These are phyloP conservation scores for Jamesozyma lodderae DNA, from an alignment of 805 yeast species.

Conservation along the genomic window DNA sequence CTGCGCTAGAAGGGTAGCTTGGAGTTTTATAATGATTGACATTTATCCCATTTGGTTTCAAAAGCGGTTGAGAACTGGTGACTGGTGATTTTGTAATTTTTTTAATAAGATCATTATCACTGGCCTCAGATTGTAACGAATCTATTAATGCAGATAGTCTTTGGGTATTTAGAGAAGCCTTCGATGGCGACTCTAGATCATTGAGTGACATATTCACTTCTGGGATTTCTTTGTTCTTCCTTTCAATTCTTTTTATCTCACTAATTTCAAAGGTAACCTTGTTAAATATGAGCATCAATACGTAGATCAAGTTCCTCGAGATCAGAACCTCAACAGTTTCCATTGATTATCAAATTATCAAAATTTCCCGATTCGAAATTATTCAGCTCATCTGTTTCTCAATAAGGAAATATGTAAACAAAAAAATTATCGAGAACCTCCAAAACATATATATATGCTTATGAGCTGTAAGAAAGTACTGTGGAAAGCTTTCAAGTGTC, in stretches of 20 bases:
- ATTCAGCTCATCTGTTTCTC: neutral
- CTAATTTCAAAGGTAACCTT: too few relatives aligned
- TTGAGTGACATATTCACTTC: constrained; percentile 4
- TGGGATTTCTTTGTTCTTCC: too few relatives aligned
- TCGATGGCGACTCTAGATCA: constrained; percentile 10
- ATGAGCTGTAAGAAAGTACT: too few relatives aligned
- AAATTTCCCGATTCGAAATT: neutral
- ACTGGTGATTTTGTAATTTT: neutral
- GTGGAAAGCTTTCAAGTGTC: too few relatives aligned
- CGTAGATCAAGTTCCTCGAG: too few relatives aligned
- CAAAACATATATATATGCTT: too few relatives aligned
- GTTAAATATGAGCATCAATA: too few relatives aligned
- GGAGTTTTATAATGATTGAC: neutral
- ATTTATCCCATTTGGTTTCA: neutral
- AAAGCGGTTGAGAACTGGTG: neutral
- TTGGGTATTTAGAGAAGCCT: constrained; percentile 16
- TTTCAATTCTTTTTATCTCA: neutral
- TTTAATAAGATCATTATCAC: constrained; percentile 9
- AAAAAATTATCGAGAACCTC: neutral
- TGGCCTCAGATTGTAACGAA: constrained; percentile 13
- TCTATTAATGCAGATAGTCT: constrained; percentile 26
- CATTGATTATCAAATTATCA: neutral
- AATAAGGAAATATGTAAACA: neutral
- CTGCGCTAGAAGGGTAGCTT: neutral
- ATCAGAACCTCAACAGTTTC: too few relatives aligned